Base-by-base conservation (phyloP, 805 yeast species). In the Lachancea nothofagi region DNA sequence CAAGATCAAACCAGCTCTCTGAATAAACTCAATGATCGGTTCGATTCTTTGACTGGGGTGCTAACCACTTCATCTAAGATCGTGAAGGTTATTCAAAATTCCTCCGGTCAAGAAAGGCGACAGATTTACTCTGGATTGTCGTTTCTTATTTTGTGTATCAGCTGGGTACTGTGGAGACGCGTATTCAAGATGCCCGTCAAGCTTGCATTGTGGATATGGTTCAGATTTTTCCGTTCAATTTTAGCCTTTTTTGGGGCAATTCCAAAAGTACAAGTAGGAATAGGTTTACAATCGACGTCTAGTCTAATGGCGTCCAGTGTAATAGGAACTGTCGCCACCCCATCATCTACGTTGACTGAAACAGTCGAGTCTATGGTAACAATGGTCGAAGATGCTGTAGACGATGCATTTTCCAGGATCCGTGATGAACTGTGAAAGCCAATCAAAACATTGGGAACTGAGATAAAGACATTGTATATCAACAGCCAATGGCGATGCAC, bases 221-320 rank as follows among this genome's bases (percentile, higher is more conserved):
- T 62, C 49, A 53, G 53, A 21, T 58, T 61, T 33, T 61, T 70
- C 47, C 75, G 70, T 46, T 57, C 54, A 3, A 48, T 59, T 4
- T 39, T 62, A 24, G 37, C 47, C 7, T 37, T 59, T 2, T 33
- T 54, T 1, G 65, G 65, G 6, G 41, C 59, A 8, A 51, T 53
- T 4, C 42, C 42, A 13, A 30, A 39, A 19, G 24, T 17, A n/a
- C 15, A 27, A 19, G 38, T 35, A 5, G 27, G 32, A 9, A 14
- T 31, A 5, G 34, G 18, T 9, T 20, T 20, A 18, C 20, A 22
- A 5, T 31, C 35, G 5, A 31, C 35, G 26, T 12, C 26, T 19
- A 18, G 19, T 8, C n/a, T 28, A 9, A 18, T 28, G 18, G 12
- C 31, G 7, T 12, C 20, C 25, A 35, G 24, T 13, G 24, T 20